These are phyloP conservation scores for Exophiala calicioides DNA, from an alignment of 2,329 filamentous ascomycete species.

Conservation along the genomic window DNA sequence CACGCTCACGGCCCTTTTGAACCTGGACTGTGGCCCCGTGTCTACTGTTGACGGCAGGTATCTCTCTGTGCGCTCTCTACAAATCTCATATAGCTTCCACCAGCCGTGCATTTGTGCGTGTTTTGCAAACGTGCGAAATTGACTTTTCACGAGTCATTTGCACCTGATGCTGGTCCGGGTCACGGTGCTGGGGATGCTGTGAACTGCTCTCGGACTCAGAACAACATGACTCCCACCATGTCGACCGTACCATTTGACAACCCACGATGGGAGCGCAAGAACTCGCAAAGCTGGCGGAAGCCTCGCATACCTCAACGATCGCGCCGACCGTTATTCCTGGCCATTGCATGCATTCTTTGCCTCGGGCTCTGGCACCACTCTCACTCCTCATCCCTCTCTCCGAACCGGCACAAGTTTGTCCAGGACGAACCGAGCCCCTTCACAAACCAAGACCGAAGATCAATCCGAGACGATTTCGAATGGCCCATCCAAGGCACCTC, in stretches of 20 bases:
- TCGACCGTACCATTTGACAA: slow-evolving; percentile 11
- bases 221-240: slow-evolving; percentile 1
- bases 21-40: too few relatives aligned
- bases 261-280: slow-evolving; percentile 15
- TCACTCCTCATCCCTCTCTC: slow-evolving; percentile 5
- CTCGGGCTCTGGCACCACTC: slow-evolving; percentile 12
- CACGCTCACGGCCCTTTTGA: too few relatives aligned
- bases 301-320: slow-evolving; percentile 10
- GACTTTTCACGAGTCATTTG: too few relatives aligned
- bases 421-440: background rate
- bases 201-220: background rate
- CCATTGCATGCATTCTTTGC: slow-evolving; percentile 12
- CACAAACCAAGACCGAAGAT: slow-evolving; percentile 10
- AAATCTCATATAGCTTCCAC: too few relatives aligned
- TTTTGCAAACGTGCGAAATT: too few relatives aligned
- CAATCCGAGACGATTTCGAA: slow-evolving; percentile 8
- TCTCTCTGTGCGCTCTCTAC: too few relatives aligned
- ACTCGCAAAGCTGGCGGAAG: slow-evolving; percentile 17
- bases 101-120: too few relatives aligned
- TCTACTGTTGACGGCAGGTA: too few relatives aligned
- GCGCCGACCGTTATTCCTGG: slow-evolving; percentile 9
- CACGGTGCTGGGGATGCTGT: background rate
- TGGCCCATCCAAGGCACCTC: slow-evolving; percentile 3
- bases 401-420: slow-evolving; percentile 5
- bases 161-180: too few relatives aligned